phyloP scores from a whole-genome alignment of 305 asterid species.

The Fraxinus xanthoxyloides region DNA sequence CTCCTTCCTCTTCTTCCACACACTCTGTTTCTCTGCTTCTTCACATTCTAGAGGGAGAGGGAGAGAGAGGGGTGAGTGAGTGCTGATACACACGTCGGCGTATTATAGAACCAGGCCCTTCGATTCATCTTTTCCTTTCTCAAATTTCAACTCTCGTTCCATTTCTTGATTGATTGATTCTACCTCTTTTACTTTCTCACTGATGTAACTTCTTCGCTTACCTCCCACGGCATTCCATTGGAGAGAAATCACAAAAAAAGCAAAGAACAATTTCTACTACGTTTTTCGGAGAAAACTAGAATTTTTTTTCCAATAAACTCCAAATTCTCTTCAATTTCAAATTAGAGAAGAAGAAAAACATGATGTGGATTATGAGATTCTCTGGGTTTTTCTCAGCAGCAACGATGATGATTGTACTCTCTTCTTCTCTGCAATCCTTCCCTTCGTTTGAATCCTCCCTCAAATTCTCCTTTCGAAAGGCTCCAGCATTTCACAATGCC shows the following conservation, averaged over 20 bases:
- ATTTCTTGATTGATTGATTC: background rate
- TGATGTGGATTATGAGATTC: background rate
- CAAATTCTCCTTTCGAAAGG: background rate
- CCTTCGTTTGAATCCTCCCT: background rate
- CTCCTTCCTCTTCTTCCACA: background rate
- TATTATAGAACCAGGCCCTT: background rate
- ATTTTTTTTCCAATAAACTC: background rate
- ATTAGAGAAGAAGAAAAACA: background rate
- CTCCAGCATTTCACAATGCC: background rate
- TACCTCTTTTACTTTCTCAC: background rate
- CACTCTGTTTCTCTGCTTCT: background rate
- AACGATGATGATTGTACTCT: background rate
- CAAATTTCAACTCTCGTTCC: background rate
- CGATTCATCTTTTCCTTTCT: background rate
- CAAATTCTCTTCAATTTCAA: background rate
- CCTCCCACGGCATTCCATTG: background rate
- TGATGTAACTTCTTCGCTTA: background rate
- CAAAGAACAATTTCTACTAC: background rate
- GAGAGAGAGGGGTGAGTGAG: background rate
- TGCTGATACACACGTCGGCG: background rate
- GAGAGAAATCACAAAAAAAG: background rate
- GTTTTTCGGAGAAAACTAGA: background rate
- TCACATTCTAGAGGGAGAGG: background rate
- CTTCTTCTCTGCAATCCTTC: background rate
- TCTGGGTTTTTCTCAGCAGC: background rate